Evolutionary conservation across 768 basidiomycete genomes (phyloP).

Genomic region (Lepiota venenata): DNA sequence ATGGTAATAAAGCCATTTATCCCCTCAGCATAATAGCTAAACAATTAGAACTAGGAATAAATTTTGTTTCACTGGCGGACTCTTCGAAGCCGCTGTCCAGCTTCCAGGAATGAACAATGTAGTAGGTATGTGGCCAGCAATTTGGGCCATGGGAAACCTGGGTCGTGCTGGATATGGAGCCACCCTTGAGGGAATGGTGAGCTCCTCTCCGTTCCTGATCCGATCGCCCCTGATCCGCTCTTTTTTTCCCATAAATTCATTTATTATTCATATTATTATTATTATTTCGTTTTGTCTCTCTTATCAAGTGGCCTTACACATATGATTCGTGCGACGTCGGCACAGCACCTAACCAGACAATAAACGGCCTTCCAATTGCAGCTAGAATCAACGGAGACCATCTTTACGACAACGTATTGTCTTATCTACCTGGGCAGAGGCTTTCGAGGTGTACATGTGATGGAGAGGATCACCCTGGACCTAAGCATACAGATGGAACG

Average conservation of each 20-base stretch:
- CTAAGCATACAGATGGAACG: slow-evolving; percentile 62
- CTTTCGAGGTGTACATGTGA: slow-evolving; percentile 81
- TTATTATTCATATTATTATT: neutral
- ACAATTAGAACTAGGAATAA: slow-evolving; percentile 52
- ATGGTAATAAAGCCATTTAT: slow-evolving; percentile 32
- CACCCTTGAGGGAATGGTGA: slow-evolving; percentile 76
- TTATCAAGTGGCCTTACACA: slow-evolving; percentile 67
- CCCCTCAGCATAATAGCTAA: slow-evolving; percentile 1
- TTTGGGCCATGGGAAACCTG: slow-evolving; percentile 71
- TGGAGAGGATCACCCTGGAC: slow-evolving; percentile 79
- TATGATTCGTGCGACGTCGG: slow-evolving; percentile 83
- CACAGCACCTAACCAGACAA: slow-evolving; percentile 72
- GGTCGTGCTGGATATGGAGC: slow-evolving; percentile 81
- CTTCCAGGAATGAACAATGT: slow-evolving; percentile 64
- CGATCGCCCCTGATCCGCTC: neutral
- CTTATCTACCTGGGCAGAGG: slow-evolving; percentile 72
- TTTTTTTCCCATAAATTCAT: neutral
- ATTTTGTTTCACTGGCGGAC: slow-evolving; percentile 82
- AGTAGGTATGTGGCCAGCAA: slow-evolving; percentile 70
- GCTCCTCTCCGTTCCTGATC: neutral
- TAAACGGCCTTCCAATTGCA: slow-evolving; percentile 59
- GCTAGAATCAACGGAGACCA: slow-evolving; percentile 56
- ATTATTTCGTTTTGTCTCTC: neutral
- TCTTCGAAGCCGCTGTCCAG: slow-evolving; percentile 57
- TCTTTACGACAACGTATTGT: slow-evolving; percentile 39